These are phyloP conservation scores for Arctium minus DNA, from an alignment of 129 eudicot species.

Conservation along the genomic window DNA sequence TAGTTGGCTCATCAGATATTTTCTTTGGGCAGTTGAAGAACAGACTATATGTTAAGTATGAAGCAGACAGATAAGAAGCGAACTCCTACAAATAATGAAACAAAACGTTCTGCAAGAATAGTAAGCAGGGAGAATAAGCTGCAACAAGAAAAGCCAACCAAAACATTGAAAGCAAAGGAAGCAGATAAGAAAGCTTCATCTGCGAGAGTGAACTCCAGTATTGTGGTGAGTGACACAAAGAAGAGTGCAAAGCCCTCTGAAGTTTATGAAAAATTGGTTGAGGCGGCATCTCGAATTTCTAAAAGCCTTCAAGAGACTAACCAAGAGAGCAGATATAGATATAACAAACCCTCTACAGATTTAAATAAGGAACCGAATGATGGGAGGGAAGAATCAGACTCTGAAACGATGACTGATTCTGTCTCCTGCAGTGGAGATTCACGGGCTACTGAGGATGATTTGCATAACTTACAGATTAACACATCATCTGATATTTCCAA, in stretches of 20 bases:
- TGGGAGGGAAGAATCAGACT: constrained; percentile 53
- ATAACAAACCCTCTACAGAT: constrained; percentile 36
- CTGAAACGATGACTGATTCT: constrained; percentile 54
- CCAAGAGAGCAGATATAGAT: constrained; percentile 24
- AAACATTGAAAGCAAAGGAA: constrained; percentile 43
- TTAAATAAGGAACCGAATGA: constrained; percentile 27
- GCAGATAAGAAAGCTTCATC: constrained; percentile 28
- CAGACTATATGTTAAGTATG: constrained; percentile 37
- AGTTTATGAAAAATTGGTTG: constrained; percentile 49
- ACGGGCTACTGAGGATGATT: constrained; percentile 43
- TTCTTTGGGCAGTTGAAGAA: constrained; percentile 25
- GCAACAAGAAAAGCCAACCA: constrained; percentile 41
- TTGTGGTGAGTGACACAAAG: constrained; percentile 40
- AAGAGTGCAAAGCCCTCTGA: constrained; percentile 40
- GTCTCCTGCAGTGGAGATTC: constrained; percentile 54
- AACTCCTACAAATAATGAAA: constrained; percentile 38
- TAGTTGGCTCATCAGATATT: background rate
- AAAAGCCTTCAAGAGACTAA: constrained; percentile 24
- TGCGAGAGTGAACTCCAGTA: constrained; percentile 22
- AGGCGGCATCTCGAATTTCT: constrained; percentile 23
- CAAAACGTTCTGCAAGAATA: constrained; percentile 42
- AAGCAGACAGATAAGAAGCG: constrained; percentile 58
- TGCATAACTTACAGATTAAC: constrained; percentile 26
- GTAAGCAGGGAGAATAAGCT: constrained; percentile 42
- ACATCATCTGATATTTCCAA: constrained; percentile 23